phyloP scores from a whole-genome alignment of 108 stramenopile species.

The Pseudonitzschia pungens region DNA sequence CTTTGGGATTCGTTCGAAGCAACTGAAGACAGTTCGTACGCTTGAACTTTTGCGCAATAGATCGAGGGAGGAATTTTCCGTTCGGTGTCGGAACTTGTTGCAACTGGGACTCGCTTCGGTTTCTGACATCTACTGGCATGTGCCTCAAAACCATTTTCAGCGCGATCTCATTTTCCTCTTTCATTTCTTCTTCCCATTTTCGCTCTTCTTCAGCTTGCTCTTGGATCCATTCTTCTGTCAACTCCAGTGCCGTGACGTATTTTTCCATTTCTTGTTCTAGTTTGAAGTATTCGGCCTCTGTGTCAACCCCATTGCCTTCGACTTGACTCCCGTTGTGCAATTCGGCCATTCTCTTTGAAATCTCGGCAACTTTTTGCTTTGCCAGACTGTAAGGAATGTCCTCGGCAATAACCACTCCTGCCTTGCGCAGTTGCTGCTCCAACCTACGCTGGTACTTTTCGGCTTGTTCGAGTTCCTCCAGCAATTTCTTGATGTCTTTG shows the following conservation, averaged over 20 bases:
- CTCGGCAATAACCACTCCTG: conserved; percentile 41
- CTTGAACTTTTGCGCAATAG: conserved; percentile 45
- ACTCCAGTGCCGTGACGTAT: conserved; percentile 28
- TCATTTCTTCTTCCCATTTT: conserved; percentile 38
- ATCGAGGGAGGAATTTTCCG: conserved; percentile 27
- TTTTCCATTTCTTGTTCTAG: conserved; percentile 44
- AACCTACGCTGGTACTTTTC: conserved; percentile 32
- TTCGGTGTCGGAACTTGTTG: conserved; percentile 25
- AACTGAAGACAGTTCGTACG: conserved; percentile 41
- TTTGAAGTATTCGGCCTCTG: conserved; percentile 28
- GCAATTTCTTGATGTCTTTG: conserved; percentile 22
- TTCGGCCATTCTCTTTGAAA: conserved; percentile 34
- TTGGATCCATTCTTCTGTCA: conserved; percentile 38
- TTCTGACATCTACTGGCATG: conserved; percentile 43
- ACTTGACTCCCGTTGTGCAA: conserved; percentile 7
- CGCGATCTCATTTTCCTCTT: conserved; percentile 28
- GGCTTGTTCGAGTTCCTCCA: conserved; percentile 36
- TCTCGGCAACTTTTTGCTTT: conserved; percentile 30
- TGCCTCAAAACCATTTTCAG: conserved; percentile 33
- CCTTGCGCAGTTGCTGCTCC: conserved; percentile 34
- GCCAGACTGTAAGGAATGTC: conserved; percentile 41
- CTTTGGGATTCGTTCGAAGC: conserved; percentile 31
- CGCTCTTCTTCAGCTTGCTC: conserved; percentile 34
- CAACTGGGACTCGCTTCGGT: conserved; percentile 21
- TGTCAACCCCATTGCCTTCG: too few species aligned